phyloP scores from a whole-genome alignment of 805 yeast genomes.

The Monosporozyma aerobia region DNA sequence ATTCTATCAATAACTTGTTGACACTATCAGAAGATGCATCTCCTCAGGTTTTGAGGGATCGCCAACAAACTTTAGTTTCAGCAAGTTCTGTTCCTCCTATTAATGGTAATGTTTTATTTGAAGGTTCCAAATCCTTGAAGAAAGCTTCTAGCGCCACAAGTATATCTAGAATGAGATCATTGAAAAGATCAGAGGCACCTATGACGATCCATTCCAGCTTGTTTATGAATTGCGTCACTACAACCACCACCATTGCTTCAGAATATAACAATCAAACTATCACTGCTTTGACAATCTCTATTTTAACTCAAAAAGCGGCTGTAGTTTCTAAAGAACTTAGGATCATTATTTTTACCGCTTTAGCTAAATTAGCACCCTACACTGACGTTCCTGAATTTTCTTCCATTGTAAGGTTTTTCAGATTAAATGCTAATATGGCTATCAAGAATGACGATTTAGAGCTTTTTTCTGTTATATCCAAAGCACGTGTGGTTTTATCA shows the following conservation, averaged over 20 bases:
- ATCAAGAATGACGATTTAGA: constrained; percentile 31
- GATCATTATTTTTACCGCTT: constrained; percentile 46
- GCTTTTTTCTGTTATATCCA: constrained; percentile 34
- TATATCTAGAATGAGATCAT: constrained; percentile 1
- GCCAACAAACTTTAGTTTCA: constrained; percentile 25
- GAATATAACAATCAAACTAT: constrained; percentile 63
- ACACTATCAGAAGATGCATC: constrained; percentile 42
- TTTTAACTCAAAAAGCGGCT: constrained; percentile 66
- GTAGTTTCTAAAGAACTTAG: constrained; percentile 45
- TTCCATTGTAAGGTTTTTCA: constrained; percentile 49
- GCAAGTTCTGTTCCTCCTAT: constrained; percentile 2
- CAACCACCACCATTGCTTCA: constrained; percentile 57
- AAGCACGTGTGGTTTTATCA: constrained; percentile 43
- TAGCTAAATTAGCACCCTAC: constrained; percentile 51
- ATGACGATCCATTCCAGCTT: constrained; percentile 11
- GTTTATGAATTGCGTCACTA: constrained; percentile 58
- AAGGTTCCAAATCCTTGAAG: background rate
- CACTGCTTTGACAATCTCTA: constrained; percentile 67
- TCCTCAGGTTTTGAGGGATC: constrained; percentile 30
- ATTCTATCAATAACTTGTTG: constrained; percentile 69
- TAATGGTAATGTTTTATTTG: background rate
- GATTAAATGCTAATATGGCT: constrained; percentile 40
- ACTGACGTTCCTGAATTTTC: constrained; percentile 60
- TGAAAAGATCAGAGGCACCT: constrained; percentile 11
- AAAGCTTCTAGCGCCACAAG: background rate